phyloP scores from a whole-genome alignment of 208 protist species.

The Trypanosoma congolense region DNA sequence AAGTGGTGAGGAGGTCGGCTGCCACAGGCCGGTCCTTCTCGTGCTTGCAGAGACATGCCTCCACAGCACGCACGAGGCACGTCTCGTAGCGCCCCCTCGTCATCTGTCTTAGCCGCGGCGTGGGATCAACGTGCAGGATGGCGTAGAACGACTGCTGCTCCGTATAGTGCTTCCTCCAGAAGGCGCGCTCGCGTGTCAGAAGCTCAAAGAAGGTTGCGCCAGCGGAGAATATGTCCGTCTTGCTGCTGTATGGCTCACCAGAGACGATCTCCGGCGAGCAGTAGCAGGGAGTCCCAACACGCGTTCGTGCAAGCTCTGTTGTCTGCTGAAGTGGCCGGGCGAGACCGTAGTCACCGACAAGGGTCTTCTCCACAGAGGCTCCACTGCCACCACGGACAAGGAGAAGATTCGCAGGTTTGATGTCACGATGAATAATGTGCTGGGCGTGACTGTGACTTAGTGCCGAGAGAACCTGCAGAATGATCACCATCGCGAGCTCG shows the following conservation, averaged over 20 bases:
- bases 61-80: slow-evolving; percentile 35
- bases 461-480: slow-evolving; percentile 78
- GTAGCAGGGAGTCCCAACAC: slow-evolving; percentile 90
- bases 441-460: slow-evolving; percentile 86
- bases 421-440: slow-evolving; percentile 85
- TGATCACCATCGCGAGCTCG: slow-evolving; percentile 57
- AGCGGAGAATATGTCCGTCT: slow-evolving; percentile 92
- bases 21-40: slow-evolving; percentile 49
- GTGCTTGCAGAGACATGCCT: slow-evolving; percentile 50
- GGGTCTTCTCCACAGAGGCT: slow-evolving; percentile 21
- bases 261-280: slow-evolving; percentile 90
- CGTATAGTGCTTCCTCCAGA: slow-evolving; percentile 49
- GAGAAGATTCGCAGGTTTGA: slow-evolving; percentile 90
- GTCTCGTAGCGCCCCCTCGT: slow-evolving; percentile 27
- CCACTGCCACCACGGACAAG: slow-evolving; percentile 25
- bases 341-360: slow-evolving; percentile 89
- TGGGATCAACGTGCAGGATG: slow-evolving; percentile 53
- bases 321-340: slow-evolving; percentile 66
- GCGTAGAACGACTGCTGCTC: slow-evolving; percentile 47
- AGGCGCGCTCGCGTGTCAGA: slow-evolving; percentile 55
- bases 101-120: slow-evolving; percentile 34
- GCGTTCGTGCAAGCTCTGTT: slow-evolving; percentile 58
- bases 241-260: slow-evolving; percentile 84
- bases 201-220: slow-evolving; percentile 88
- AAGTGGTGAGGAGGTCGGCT: slow-evolving; percentile 43